Evolutionary conservation across 148 eudicot species (phyloP), one percentile per base, ranked within the genome.

Genomic region (Dysphania ambrosioides): DNA sequence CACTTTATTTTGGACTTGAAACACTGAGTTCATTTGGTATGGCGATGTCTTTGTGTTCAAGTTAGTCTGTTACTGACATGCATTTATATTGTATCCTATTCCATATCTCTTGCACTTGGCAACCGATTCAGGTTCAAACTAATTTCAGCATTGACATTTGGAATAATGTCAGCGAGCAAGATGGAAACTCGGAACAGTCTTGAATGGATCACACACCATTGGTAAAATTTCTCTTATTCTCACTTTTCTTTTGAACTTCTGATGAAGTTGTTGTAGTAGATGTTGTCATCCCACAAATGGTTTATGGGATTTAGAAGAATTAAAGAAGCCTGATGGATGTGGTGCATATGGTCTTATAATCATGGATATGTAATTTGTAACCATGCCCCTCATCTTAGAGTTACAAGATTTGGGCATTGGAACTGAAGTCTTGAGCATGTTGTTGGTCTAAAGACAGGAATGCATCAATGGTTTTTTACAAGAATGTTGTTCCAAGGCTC

Each of bases 401-500:
- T 57, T 2, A 70, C 62, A 4, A 63, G 15, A 32, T 58, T 34
- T 66, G 5, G 36, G 47, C 19, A 55, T 15, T 66, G 40, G 31
- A 68, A 15, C 63, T 53, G 2, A 27, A 2, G 30, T 53, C 29
- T 12, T 21, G 34, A 19, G 24, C 44, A 57, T 11, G 2, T 29
- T 56, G 66, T 36, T 13, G 32, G 36, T 21, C 49, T 4, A 13
- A 42, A 13, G 35, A 40, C 67, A 41, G 1, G 53, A 32, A 30
- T 66, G 35, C 31, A 8, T 66, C n/a, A 4, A 8, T 65, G 47
- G 34, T 34, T 49, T 8, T 34, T 49, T 32, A 23, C 21, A 51
- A 51, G 77, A 74, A 51, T 51, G n/a, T 47, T 32, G 1, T 27
- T n/a, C 36, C 36, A 29, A 72, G 35, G 59, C 68, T 18, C 26